Evolutionary conservation across 768 basidiomycete species (phyloP).

Genomic region (Mycena alexandri): DNA sequence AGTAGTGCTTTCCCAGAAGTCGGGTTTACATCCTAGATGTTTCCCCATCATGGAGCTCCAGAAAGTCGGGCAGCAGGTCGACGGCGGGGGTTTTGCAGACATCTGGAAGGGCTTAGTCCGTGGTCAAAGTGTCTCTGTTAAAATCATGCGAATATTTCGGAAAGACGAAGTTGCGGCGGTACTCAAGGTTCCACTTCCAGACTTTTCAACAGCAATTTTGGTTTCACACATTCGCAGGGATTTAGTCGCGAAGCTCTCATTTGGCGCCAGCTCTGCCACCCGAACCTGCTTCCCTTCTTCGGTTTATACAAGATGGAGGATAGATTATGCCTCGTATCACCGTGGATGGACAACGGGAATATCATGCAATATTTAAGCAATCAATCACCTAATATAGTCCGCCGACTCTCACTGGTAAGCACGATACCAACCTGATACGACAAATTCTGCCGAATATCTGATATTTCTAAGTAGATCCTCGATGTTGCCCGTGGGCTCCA

Average conservation of each 20-base stretch:
- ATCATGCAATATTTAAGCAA: constrained; percentile 30
- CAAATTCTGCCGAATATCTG: too few relatives aligned
- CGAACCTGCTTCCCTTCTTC: constrained; percentile 33
- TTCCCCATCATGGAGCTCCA: constrained; percentile 16
- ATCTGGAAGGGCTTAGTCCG: constrained; percentile 25
- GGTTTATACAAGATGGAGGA: constrained; percentile 36
- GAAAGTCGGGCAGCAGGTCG: constrained; percentile 25
- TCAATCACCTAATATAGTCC: neutral
- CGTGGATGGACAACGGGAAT: constrained; percentile 42
- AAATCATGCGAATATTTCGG: constrained; percentile 28
- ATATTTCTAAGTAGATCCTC: too few relatives aligned
- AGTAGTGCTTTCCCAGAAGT: constrained; percentile 10
- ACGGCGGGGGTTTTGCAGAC: constrained; percentile 15
- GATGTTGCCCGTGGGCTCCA: too few relatives aligned
- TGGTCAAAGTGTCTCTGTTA: constrained; percentile 33
- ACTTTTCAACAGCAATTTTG: too few relatives aligned
- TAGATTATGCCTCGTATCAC: constrained; percentile 41
- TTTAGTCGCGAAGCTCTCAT: constrained; percentile 34
- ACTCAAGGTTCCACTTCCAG: constrained; percentile 5
- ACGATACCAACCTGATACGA: too few relatives aligned
- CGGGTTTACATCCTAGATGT: constrained; percentile 27
- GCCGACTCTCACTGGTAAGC: constrained; percentile 16
- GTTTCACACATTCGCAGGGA: neutral
- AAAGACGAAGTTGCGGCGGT: constrained; percentile 2
- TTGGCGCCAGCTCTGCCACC: too few relatives aligned